These are phyloP conservation scores for Liriodendron chinense DNA, from an alignment of 164 flowering plant genomes.

Conservation along the genomic window DNA sequence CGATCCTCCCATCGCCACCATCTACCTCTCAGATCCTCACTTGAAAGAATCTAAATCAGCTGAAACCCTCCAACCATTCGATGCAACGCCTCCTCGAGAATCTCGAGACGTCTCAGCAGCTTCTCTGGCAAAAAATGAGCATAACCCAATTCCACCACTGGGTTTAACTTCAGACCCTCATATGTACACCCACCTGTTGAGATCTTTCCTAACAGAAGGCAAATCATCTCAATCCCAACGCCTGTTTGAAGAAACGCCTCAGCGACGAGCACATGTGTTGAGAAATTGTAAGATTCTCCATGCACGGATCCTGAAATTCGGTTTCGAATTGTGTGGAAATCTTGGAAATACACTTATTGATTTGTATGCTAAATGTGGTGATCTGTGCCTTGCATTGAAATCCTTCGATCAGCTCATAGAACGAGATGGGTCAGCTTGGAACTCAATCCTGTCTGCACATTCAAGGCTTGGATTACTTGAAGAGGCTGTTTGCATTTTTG, in stretches of 20 bases:
- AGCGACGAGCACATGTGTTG: constrained; percentile 25
- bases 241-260: constrained; percentile 57
- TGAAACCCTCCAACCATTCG: neutral
- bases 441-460: constrained; percentile 64
- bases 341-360: constrained; percentile 68
- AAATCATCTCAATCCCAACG: constrained; percentile 32
- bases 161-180: constrained; percentile 6
- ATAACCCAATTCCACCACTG: constrained; percentile 2
- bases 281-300: constrained; percentile 46
- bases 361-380: constrained; percentile 77
- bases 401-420: constrained; percentile 43
- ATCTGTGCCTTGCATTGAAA: constrained; percentile 40
- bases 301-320: constrained; percentile 44
- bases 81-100: neutral
- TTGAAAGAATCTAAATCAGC: too few relatives aligned
- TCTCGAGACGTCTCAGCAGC: constrained; percentile 15
- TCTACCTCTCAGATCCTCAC: neutral
- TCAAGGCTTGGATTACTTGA: constrained; percentile 41
- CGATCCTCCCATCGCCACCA: neutral
- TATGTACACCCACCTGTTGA: constrained; percentile 28
- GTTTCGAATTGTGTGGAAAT: constrained; percentile 41
- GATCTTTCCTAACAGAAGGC: constrained; percentile 46
- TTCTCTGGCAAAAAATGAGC: neutral
- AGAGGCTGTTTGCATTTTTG: constrained; percentile 36
- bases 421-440: constrained; percentile 61